Conservation (phyloP, 768 basidiomycete genomes). For the Boletus rubroflammeus region DNA sequence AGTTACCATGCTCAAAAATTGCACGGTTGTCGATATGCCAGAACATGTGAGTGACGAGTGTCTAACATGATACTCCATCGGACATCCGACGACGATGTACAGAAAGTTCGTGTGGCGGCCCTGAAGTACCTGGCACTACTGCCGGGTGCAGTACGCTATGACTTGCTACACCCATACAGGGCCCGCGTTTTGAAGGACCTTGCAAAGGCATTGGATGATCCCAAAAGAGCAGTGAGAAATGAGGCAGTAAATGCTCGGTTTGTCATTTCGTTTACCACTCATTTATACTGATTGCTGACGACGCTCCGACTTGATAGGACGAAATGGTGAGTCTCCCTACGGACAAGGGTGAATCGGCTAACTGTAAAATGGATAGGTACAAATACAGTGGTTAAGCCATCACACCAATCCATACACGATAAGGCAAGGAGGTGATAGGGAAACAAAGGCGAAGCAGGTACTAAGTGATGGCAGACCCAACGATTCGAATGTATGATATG, state of each 20-base stretch:
- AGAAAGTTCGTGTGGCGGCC: constrained; percentile 77
- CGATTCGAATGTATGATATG: neutral
- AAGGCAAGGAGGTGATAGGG: neutral
- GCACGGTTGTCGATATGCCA: constrained; percentile 46
- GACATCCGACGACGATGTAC: constrained; percentile 5
- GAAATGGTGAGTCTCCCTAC: constrained; percentile 21
- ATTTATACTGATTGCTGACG: neutral
- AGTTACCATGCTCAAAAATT: constrained; percentile 65
- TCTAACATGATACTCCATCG: neutral
- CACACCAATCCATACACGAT: neutral
- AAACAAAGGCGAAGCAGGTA: neutral
- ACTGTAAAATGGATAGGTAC: constrained; percentile 20
- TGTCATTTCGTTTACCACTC: constrained; percentile 1
- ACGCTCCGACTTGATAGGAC: constrained; percentile 17
- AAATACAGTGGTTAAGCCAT: constrained; percentile 24
- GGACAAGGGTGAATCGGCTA: neutral
- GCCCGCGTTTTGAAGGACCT: constrained; percentile 68
- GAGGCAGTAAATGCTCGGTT: constrained; percentile 84
- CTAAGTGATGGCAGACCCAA: neutral
- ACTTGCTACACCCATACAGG: constrained; percentile 80
- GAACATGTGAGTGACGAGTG: constrained; percentile 45
- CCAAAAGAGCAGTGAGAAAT: constrained; percentile 76
- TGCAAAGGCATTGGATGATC: constrained; percentile 79
- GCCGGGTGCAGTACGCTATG: constrained; percentile 76
- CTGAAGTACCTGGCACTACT: constrained; percentile 70